Base-by-base conservation (phyloP, 768 basidiomycete species). In the Pleurotus tuoliensis region DNA sequence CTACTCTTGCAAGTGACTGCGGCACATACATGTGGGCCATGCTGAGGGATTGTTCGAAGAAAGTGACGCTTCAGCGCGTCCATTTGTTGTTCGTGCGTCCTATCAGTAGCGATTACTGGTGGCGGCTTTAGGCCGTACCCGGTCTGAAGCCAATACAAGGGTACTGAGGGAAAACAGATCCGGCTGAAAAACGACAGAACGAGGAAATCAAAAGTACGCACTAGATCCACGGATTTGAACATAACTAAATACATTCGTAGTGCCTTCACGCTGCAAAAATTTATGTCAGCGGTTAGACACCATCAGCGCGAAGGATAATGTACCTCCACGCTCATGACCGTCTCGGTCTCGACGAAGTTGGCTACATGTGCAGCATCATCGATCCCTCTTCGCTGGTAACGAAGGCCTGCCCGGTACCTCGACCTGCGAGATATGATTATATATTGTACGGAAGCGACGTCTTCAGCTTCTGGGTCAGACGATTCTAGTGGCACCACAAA, bases 291-390 rank as follows among this genome's bases (percentile, higher is more conserved):
- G 15, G 55, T 37, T 38, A 37, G 2, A 25, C 38, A 37, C 11
- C 20, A 54, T n/a, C 13, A 15, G 30, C 39, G 58, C 22, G 38
- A n/a, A 27, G 46, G 9, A 7, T 5, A 39, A 57, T 20, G 40
- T 58, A 92, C 94, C 77, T 89, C 82, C 9, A 95, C 82, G 43
- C 86, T 78, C 76, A 92, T 83, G 52, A 96, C 86, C 2, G 91
- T 88, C 73, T 98, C 95, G 0, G 93, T 94, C 71, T 98, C 93
- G 2, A 98, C 94, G 66, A 98, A 94, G 71, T 98, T 98, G 1
- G 94, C 95, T 3, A 94, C 95, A 66, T 92, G 82, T 4, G 94
- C 92, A 57, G 91, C 87, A 60, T 95, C 92, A 64, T 98, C 95
- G 52, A 98, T 84, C 1, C 97, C 97, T 63, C 97, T 78, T 43